Percentiles rank a stretch among this genome's conserved stretches.
Evolutionary conservation across 1,284 basidiomycete species (phyloP).

Genomic region (Vanrija sp.): DNA sequence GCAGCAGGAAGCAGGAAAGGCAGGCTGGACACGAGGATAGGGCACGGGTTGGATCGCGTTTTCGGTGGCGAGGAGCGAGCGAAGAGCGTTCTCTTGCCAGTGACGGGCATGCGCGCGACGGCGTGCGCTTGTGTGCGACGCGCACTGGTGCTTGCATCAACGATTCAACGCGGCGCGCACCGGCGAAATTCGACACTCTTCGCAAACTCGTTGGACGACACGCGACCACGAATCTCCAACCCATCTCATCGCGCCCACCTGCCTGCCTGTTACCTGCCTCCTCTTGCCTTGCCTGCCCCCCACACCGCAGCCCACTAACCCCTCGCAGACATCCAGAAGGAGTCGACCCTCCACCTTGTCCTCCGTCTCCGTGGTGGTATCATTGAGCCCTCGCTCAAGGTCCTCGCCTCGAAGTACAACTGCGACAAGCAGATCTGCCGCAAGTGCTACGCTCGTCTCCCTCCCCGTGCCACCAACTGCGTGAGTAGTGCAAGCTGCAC

Average conservation of each 20-base stretch:
- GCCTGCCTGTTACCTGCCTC: no score
- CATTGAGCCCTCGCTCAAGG: constrained; percentile 98
- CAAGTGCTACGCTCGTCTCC: constrained; percentile 99
- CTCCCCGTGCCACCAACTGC: constrained; percentile 99
- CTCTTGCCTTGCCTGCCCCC: no score
- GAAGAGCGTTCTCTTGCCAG: not conserved
- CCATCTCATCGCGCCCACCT: no score
- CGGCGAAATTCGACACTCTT: no score
- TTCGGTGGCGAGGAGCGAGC: not conserved
- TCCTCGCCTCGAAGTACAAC: constrained; percentile 93
- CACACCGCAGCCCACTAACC: not conserved
- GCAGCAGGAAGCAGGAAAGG: not conserved
- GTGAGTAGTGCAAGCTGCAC: constrained; percentile 66
- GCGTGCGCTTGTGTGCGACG: no score
- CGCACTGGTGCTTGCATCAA: no score
- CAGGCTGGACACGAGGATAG: not conserved
- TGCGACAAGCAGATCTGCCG: constrained; percentile 98
- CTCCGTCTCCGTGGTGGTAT: constrained; percentile 97
- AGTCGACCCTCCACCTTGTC: constrained; percentile 94
- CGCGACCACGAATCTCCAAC: no score
- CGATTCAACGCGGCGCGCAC: no score
- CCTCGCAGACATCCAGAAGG: constrained; percentile 82
- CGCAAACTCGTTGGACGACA: no score
- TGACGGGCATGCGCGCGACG: no score
- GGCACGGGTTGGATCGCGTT: not conserved